Evolutionary conservation across 768 basidiomycete genomes (phyloP).

Genomic region (Austroboletus festivus): DNA sequence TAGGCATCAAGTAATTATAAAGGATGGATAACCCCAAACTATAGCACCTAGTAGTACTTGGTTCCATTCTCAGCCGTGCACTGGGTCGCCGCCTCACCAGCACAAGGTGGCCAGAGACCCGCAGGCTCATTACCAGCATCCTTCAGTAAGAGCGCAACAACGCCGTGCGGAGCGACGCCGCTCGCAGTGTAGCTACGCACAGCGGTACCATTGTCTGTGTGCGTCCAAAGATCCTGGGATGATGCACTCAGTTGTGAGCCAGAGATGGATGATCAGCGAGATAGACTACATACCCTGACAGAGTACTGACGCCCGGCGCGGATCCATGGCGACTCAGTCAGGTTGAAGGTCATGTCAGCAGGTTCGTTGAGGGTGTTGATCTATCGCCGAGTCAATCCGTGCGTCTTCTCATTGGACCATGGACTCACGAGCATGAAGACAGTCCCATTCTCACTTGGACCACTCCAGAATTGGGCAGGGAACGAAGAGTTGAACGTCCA

Average conservation of each 20-base stretch:
- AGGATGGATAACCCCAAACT: too few relatives aligned
- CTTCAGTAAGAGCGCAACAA: conserved; percentile 58
- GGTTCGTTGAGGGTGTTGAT: conserved; percentile 55
- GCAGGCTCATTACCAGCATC: conserved; percentile 69
- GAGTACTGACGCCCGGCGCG: conserved; percentile 60
- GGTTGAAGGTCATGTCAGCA: conserved; percentile 55
- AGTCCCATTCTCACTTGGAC: conserved; percentile 57
- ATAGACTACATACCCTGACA: conserved; percentile 45
- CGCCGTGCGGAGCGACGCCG: conserved; percentile 60
- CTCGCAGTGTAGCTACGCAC: conserved; percentile 49
- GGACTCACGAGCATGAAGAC: conserved; percentile 60
- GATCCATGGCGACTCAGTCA: conserved; percentile 70
- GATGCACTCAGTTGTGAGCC: neutral
- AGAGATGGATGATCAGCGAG: neutral
- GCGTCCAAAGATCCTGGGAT: conserved; percentile 64
- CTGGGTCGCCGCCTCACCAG: conserved; percentile 40
- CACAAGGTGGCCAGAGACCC: conserved; percentile 54
- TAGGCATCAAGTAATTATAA: too few relatives aligned
- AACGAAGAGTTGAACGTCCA: conserved; percentile 39
- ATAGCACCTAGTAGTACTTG: neutral
- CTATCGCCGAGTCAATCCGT: conserved; percentile 29
- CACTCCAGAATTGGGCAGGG: conserved; percentile 70
- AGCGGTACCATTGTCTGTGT: conserved; percentile 65
- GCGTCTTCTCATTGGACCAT: neutral
- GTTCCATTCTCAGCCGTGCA: conserved; percentile 58